Evolutionary conservation across 2,329 filamentous ascomycete genomes (phyloP).

Genomic region (Colletotrichum simmondsii): DNA sequence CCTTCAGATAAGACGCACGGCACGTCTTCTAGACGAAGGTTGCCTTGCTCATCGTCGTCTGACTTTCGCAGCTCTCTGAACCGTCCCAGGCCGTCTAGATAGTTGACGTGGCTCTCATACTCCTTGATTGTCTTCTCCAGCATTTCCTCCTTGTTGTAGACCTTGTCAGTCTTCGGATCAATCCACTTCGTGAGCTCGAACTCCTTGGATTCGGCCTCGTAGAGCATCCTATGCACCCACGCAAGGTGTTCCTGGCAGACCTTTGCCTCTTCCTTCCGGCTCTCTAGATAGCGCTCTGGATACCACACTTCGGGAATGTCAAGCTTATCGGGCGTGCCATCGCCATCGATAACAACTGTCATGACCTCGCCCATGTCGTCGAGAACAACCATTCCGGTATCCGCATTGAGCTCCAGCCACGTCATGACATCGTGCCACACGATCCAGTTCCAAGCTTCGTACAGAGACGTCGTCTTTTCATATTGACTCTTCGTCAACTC

Average conservation of each 20-base stretch:
- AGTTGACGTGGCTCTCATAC: conserved; percentile 40
- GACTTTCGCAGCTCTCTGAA: conserved; percentile 51
- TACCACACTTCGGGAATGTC: conserved; percentile 64
- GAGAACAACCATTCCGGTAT: conserved; percentile 55
- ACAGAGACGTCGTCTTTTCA: conserved; percentile 52
- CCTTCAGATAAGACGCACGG: conserved; percentile 49
- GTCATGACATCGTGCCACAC: conserved; percentile 58
- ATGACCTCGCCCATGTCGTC: conserved; percentile 62
- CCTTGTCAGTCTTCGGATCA: conserved; percentile 31
- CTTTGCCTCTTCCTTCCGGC: conserved; percentile 56
- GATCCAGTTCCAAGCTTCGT: conserved; percentile 59
- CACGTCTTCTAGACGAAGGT: conserved; percentile 51
- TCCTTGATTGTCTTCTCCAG: conserved; percentile 41
- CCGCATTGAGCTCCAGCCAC: conserved; percentile 46
- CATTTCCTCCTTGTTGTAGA: conserved; percentile 43
- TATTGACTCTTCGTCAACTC: conserved; percentile 50
- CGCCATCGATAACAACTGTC: conserved; percentile 55
- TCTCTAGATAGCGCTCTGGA: conserved; percentile 63
- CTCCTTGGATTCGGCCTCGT: conserved; percentile 18
- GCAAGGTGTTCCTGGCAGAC: conserved; percentile 53
- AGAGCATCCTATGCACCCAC: conserved; percentile 38
- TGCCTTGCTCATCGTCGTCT: conserved; percentile 48
- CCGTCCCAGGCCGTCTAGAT: conserved; percentile 47
- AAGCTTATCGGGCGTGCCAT: conserved; percentile 54
- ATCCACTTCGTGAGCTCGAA: conserved; percentile 38